Evolutionary conservation across 352 stramenopile species (phyloP), one percentile per base, ranked within the genome.

Genomic region (Labyrinthula sp.): DNA sequence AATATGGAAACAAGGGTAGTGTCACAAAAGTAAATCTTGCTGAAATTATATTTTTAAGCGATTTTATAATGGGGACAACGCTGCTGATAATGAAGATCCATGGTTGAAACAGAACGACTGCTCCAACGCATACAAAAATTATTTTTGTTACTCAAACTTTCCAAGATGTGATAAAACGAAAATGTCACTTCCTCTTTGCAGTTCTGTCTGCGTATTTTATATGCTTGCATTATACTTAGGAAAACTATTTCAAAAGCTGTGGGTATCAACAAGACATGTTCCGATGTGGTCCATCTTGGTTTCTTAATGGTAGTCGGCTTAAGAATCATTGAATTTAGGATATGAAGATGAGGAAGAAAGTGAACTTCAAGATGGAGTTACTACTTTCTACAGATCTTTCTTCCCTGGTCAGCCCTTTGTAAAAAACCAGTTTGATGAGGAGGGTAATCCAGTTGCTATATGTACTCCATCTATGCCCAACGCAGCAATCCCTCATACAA

Each of bases 121-220:
- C 31, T 62, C 80, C 56, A 75, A 83, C 40, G 73, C 77, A n/a
- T 89, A 81, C 54, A 60, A 60, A 27, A 80, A 80, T 45, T 88
- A 81, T 50, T 72, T 79, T 23, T 89, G 76, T 56, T 89, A 69
- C 71, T 34, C 84, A 10, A 89, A 86, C 58, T 88, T 88, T 52
- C 77, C 77, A 14, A 66, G 77, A 23, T 89, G 76, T 58, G 76
- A 87, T 50, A 63, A 72, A 17, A 72, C 81, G 39, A 65, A 72
- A 3, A 52, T 64, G 7, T 80, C 68, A 20, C 56, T 89, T 28
- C 57, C 80, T 46, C 47, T 88, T 22, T 89, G 77, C 20, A 68
- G 73, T 38, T 82, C 69, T 31, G 73, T 80, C 10, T 88, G 77
- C 47, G n/a, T n/a, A n/a, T n/a, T n/a, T n/a, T n/a, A n/a, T n/a